These are phyloP conservation scores for Ramalina peruviana DNA, from an alignment of 495 filamentous ascomycete genomes.

Conservation along the genomic window DNA sequence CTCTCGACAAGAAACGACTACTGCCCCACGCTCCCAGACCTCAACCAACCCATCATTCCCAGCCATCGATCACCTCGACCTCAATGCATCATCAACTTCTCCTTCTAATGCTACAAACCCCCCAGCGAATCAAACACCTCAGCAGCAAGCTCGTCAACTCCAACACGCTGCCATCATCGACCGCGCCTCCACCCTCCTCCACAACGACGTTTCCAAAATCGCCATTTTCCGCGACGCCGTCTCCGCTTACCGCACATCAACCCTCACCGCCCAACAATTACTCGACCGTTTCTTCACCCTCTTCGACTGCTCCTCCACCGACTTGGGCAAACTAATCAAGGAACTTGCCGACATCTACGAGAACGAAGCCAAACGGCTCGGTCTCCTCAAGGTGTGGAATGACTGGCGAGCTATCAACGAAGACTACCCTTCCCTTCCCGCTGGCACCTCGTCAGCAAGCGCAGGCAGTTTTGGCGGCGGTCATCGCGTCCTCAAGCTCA, in stretches of 20 bases:
- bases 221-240: constrained; percentile 62
- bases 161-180: constrained; percentile 66
- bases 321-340: constrained; percentile 79
- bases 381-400: constrained; percentile 70
- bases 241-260: constrained; percentile 54
- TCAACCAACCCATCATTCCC: constrained; percentile 23
- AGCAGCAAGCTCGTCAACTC: constrained; percentile 65
- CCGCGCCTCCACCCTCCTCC: constrained; percentile 65
- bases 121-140: constrained; percentile 34
- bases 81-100: constrained; percentile 20
- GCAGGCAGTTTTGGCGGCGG: constrained; percentile 33
- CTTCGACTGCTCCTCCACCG: constrained; percentile 63
- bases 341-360: constrained; percentile 93
- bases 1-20: constrained; percentile 19
- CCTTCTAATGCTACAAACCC: constrained; percentile 15
- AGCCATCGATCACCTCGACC: constrained; percentile 24
- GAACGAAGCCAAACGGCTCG: constrained; percentile 54
- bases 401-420: constrained; percentile 93
- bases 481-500: constrained; percentile 54
- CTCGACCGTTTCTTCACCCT: constrained; percentile 71
- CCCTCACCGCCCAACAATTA: constrained; percentile 55
- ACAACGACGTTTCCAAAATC: constrained; percentile 58
- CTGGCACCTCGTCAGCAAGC: constrained; percentile 32
- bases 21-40: constrained; percentile 23
- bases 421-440: constrained; percentile 84